These are phyloP conservation scores for Gymnopilus dilepis DNA, from an alignment of 768 basidiomycete species.

Conservation along the genomic window DNA sequence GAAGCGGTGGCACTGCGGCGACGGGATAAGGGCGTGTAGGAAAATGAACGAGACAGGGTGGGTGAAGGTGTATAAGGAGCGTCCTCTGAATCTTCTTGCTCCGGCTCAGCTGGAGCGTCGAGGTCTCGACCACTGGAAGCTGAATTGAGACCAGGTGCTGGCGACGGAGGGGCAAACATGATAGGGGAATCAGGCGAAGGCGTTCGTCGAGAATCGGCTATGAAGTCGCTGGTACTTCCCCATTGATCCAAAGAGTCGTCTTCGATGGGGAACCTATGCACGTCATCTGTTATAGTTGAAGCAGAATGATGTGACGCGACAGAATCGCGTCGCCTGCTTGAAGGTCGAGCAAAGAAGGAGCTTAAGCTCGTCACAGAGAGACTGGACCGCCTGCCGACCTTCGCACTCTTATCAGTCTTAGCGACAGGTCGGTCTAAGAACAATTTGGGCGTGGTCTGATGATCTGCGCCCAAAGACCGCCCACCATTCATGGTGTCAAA, in stretches of 20 bases:
- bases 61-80: slow-evolving; percentile 20
- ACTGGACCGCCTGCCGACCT: slow-evolving; percentile 21
- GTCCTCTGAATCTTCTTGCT: slow-evolving; percentile 18
- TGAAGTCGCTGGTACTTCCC: slow-evolving; percentile 18
- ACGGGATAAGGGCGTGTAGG: slow-evolving; percentile 15
- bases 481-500: not conserved
- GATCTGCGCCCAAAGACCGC: not conserved
- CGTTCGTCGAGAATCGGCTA: slow-evolving; percentile 13
- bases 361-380: slow-evolving; percentile 20
- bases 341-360: slow-evolving; percentile 20
- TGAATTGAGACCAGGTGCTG: slow-evolving; percentile 9
- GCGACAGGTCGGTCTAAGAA: not conserved
- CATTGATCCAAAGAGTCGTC: slow-evolving; percentile 30
- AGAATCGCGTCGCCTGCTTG: slow-evolving; percentile 16
- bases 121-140: not conserved
- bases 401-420: slow-evolving; percentile 13
- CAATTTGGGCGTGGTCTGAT: not conserved
- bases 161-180: slow-evolving; percentile 35
- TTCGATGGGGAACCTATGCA: slow-evolving; percentile 27
- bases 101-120: slow-evolving; percentile 11
- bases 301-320: slow-evolving; percentile 15
- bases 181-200: slow-evolving; percentile 35
- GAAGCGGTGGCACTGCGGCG: slow-evolving; percentile 11
- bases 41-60: slow-evolving; percentile 29
- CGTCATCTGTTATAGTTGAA: slow-evolving; percentile 28